Evolutionary conservation across 768 basidiomycete genomes (phyloP).

Genomic region (Pholiota molesta): DNA sequence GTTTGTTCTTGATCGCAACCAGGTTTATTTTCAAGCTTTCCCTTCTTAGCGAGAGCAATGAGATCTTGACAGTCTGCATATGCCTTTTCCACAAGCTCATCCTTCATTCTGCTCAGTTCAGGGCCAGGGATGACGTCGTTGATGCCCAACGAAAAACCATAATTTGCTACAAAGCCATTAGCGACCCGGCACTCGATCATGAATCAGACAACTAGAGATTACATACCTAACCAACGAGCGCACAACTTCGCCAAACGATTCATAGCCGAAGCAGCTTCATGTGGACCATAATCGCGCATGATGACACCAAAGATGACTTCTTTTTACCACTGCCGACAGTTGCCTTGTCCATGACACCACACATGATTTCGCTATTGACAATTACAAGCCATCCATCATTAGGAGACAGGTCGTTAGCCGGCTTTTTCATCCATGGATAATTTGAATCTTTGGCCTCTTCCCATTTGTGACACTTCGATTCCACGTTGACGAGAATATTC

Average conservation of each 20-base stretch:
- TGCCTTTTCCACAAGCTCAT: constrained; percentile 82
- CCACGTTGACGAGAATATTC: constrained; percentile 89
- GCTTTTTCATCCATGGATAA: constrained; percentile 62
- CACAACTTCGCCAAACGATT: constrained; percentile 94
- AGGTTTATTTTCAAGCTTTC: constrained; percentile 94
- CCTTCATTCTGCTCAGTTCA: constrained; percentile 77
- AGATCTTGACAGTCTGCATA: constrained; percentile 86
- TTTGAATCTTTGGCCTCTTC: constrained; percentile 69
- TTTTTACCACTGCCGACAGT: constrained; percentile 99
- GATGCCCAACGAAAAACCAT: constrained; percentile 97
- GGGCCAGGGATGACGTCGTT: constrained; percentile 98
- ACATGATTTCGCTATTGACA: constrained; percentile 98
- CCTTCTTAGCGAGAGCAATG: constrained; percentile 89
- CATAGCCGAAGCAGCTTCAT: constrained; percentile 95
- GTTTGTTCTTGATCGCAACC: constrained; percentile 98
- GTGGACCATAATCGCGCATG: constrained; percentile 92
- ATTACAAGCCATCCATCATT: constrained; percentile 99
- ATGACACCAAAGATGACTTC: constrained; percentile 99
- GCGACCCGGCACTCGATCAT: neutral
- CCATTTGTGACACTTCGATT: constrained; percentile 92
- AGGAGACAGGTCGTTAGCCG: constrained; percentile 84
- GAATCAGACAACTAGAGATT: neutral
- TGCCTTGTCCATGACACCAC: constrained; percentile 98
- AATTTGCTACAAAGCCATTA: constrained; percentile 70
- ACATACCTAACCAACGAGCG: constrained; percentile 87